phyloP scores from a whole-genome alignment of 1,284 basidiomycete genomes.

The Irpex lacteus region DNA sequence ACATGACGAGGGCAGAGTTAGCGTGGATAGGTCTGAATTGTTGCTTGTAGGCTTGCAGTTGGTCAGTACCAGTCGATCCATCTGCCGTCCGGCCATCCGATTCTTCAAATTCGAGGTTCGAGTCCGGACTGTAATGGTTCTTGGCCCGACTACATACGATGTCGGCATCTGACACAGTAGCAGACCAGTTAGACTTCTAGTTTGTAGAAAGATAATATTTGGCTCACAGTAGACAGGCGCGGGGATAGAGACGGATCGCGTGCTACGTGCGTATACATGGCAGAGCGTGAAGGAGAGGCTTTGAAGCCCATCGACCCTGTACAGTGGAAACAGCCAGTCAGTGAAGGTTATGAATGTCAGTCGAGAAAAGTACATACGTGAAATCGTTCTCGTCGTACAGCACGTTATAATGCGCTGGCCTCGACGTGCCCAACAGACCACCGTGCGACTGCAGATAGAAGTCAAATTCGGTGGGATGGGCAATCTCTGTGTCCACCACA shows the following conservation, averaged over 20 bases:
- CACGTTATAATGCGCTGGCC: constrained; percentile 66
- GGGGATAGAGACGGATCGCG: constrained; percentile 80
- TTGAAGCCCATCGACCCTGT: constrained; percentile 65
- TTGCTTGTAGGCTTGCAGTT: constrained; percentile 51
- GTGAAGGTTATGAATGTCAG: not conserved
- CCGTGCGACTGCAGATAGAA: constrained; percentile 80
- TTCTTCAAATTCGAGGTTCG: constrained; percentile 39
- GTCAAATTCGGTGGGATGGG: constrained; percentile 76
- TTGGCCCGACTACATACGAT: constrained; percentile 80
- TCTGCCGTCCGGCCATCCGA: constrained; percentile 49
- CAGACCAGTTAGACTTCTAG: not conserved
- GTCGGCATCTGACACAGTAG: constrained; percentile 60
- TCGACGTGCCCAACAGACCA: constrained; percentile 52
- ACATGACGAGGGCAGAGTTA: constrained; percentile 55
- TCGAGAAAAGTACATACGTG: constrained; percentile 32
- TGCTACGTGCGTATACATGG: constrained; percentile 80
- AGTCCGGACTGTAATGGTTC: constrained; percentile 73
- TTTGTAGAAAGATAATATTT: constrained; percentile 6
- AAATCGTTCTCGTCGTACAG: constrained; percentile 59
- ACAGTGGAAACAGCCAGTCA: constrained; percentile 11
- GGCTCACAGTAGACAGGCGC: constrained; percentile 79
- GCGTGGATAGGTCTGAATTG: constrained; percentile 56
- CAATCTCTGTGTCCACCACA: constrained; percentile 68
- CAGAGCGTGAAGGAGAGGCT: constrained; percentile 73
- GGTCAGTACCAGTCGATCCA: constrained; percentile 35